These are phyloP conservation scores for Seiridium unicorne DNA, from an alignment of 2,329 filamentous ascomycete genomes.

Conservation along the genomic window DNA sequence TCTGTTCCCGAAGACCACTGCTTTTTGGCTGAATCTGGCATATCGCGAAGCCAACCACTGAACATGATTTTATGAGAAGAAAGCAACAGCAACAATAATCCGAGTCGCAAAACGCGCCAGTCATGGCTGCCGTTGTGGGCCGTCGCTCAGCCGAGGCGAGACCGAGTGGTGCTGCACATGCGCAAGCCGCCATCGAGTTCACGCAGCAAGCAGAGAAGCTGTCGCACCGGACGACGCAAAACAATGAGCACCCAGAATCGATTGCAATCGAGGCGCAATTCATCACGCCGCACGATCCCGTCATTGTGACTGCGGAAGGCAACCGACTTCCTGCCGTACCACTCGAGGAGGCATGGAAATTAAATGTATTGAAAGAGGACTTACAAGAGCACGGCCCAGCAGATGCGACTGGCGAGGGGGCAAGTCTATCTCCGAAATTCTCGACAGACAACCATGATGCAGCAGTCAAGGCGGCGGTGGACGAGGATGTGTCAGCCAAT, in stretches of 20 bases:
- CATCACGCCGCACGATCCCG: constrained; percentile 68
- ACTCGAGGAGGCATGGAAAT: constrained; percentile 65
- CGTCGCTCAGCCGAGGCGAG: constrained; percentile 14
- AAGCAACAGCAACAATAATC: neutral
- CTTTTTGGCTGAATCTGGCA: neutral
- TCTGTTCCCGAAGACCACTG: neutral
- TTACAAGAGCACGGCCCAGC: constrained; percentile 27
- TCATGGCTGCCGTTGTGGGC: constrained; percentile 17
- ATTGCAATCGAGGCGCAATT: constrained; percentile 63
- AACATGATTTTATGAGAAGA: neutral
- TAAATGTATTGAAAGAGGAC: constrained; percentile 62
- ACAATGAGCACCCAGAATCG: constrained; percentile 29
- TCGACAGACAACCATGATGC: constrained; percentile 11
- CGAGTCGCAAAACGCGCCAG: neutral
- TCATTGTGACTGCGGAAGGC: constrained; percentile 68
- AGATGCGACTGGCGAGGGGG: constrained; percentile 21
- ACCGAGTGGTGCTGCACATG: constrained; percentile 22
- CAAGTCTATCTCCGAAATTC: constrained; percentile 28
- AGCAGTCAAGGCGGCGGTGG: constrained; percentile 10
- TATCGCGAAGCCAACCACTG: neutral
- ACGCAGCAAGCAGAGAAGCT: constrained; percentile 60
- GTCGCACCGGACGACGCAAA: constrained; percentile 36
- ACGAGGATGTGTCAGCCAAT: constrained; percentile 19
- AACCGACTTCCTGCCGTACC: constrained; percentile 67
- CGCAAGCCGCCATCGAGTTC: constrained; percentile 52